These are phyloP conservation scores for Trichoderma hamatum DNA, from an alignment of 2,329 filamentous ascomycete genomes.

Conservation along the genomic window DNA sequence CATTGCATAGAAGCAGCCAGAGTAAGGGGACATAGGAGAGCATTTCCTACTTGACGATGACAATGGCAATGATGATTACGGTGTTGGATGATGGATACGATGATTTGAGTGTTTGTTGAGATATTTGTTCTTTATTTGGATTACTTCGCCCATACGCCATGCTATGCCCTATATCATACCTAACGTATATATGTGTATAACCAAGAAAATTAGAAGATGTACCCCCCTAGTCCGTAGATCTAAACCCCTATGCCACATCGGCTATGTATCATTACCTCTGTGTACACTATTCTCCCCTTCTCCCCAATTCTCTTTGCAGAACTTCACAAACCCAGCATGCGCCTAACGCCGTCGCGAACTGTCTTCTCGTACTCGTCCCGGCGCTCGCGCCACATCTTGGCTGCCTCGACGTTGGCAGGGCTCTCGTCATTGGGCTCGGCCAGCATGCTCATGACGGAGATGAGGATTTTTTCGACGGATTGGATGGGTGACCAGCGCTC, in stretches of 20 bases:
- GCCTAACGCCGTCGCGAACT: slow-evolving; percentile 80
- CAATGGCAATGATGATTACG: background rate
- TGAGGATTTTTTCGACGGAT: slow-evolving; percentile 95
- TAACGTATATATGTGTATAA: slow-evolving; percentile 12
- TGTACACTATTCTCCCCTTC: too few relatives aligned
- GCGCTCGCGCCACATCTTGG: slow-evolving; percentile 91
- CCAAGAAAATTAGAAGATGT: slow-evolving; percentile 2
- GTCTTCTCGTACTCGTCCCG: slow-evolving; percentile 81
- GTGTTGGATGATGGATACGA: slow-evolving; percentile 14
- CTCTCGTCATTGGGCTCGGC: slow-evolving; percentile 97
- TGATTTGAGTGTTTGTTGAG: slow-evolving; percentile 4
- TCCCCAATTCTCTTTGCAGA: background rate
- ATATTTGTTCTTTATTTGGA: background rate
- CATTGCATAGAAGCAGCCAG: background rate
- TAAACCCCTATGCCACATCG: background rate
- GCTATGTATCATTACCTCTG: slow-evolving; percentile 5
- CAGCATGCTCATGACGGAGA: slow-evolving; percentile 97
- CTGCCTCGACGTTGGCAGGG: slow-evolving; percentile 93
- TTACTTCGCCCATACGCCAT: slow-evolving; percentile 24
- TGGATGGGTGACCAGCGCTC: slow-evolving; percentile 97
- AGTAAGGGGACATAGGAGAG: background rate
- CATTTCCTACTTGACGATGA: background rate
- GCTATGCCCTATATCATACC: slow-evolving; percentile 24
- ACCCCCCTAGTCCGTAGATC: background rate
- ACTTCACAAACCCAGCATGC: slow-evolving; percentile 71